These are phyloP conservation scores for Fusarium humuli DNA, from an alignment of 2,329 filamentous ascomycete genomes.

Conservation along the genomic window DNA sequence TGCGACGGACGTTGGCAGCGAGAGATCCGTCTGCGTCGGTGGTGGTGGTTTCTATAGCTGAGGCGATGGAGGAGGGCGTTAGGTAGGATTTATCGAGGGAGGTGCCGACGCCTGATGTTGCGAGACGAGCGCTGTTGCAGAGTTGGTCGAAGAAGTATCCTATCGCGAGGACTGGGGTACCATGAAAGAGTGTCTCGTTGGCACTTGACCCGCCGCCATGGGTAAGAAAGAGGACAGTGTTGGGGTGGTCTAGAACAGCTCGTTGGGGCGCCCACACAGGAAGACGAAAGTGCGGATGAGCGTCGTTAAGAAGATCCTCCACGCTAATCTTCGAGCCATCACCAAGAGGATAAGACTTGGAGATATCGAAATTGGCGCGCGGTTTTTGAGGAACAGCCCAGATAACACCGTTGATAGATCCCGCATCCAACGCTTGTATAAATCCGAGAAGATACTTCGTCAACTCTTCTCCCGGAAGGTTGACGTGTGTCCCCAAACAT, in stretches of 20 bases:
- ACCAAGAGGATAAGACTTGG: slow-evolving; percentile 21
- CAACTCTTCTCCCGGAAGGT: slow-evolving; percentile 47
- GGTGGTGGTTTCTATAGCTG: slow-evolving; percentile 46
- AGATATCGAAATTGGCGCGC: slow-evolving; percentile 40
- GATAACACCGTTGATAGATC: slow-evolving; percentile 54
- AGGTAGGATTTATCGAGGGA: slow-evolving; percentile 54
- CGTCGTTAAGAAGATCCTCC: slow-evolving; percentile 45
- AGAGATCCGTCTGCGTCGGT: slow-evolving; percentile 48
- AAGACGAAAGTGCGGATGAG: slow-evolving; percentile 49
- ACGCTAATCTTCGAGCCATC: slow-evolving; percentile 23
- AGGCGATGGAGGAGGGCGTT: slow-evolving; percentile 48
- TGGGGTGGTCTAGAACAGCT: slow-evolving; percentile 52
- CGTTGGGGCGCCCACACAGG: slow-evolving; percentile 55
- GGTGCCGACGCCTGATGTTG: slow-evolving; percentile 50
- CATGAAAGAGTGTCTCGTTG: slow-evolving; percentile 57
- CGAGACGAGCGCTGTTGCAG: slow-evolving; percentile 52
- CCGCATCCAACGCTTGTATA: slow-evolving; percentile 37
- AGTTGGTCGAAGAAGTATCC: slow-evolving; percentile 58
- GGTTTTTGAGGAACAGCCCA: slow-evolving; percentile 50
- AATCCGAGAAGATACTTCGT: slow-evolving; percentile 51
- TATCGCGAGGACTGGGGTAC: slow-evolving; percentile 52
- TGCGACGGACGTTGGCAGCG: slow-evolving; percentile 50
- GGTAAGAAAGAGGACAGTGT: slow-evolving; percentile 54
- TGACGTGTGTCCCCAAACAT: slow-evolving; percentile 57
- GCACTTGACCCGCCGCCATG: slow-evolving; percentile 57